Evolutionary conservation across 108 stramenopile genomes (phyloP), one percentile per base, ranked within the genome.

Genomic region (Skeletonema potamos): DNA sequence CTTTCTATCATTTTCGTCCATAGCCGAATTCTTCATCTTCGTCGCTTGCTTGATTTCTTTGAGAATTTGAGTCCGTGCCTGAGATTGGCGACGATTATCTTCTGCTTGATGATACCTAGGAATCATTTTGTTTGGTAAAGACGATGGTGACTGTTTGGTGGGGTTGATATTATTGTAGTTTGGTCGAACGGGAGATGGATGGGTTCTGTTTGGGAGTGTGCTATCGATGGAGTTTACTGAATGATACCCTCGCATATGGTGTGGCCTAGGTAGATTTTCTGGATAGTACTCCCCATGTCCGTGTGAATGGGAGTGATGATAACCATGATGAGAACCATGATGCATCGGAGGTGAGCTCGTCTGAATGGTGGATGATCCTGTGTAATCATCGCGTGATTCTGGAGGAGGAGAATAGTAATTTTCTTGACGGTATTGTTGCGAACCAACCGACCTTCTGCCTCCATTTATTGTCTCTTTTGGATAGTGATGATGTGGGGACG

Each of bases 31-130:
- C 51, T 65, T 64, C 83, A 84, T 84, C 17, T 70, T 65, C 11
- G 70, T 84, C 15, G 83, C 83, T 62, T 80, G 76, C 36, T 58
- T 58, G 24, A 82, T 77, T 46, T 82, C 81, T 24, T 73, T 72
- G 2, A 82, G 36, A 34, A 82, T 73, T 48, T 82, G 81, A 62
- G 73, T 76, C 9, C 81, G 62, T 34, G 79, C 79, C 64, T 84
- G 60, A 27, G 77, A 79, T 51, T 67, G 43, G 12, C 69, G 63
- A 28, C 77, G 70, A 62, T 67, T 65, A 24, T 36, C 32, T 27
- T 79, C 64, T 22, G 77, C 77, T 10, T 58, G 12, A 24, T 24
- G 48, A 24, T 51, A 51, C 48, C 48, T 20, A 22, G 48, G 20
- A 24, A 22, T 20, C 18, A 22, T 7, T 51, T 22, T 51, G 48